Evolutionary conservation across 495 filamentous ascomycete species (phyloP).

Genomic region (Pyrenopolyporus hunteri): DNA sequence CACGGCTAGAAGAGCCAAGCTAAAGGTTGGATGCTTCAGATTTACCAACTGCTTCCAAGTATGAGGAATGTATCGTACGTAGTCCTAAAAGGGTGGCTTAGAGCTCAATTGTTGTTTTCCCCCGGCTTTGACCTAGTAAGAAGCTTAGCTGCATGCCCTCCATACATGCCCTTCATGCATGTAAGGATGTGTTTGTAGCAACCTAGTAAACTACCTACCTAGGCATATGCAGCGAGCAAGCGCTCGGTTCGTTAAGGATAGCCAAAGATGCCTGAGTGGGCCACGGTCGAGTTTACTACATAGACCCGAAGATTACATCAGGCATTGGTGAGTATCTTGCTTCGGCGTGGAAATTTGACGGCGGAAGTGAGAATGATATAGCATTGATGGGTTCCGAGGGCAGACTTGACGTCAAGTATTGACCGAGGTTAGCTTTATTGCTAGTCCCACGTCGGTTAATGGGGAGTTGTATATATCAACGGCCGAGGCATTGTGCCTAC

Average conservation of each 20-base stretch:
- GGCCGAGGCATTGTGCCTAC: neutral
- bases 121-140: constrained; percentile 8
- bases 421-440: no score
- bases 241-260: neutral
- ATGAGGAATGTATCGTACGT: neutral
- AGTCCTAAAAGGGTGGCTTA: neutral
- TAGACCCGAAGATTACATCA: neutral
- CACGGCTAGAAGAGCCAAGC: neutral
- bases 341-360: neutral
- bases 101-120: neutral
- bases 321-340: neutral
- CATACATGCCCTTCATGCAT: constrained; percentile 6
- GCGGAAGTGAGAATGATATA: no score
- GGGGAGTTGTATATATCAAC: no score
- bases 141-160: constrained; percentile 14
- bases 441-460: no score
- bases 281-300: no score
- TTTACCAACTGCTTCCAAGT: neutral
- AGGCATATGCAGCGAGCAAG: neutral
- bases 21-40: neutral
- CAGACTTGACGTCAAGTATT: no score
- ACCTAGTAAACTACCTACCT: no score
- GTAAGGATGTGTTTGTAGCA: constrained; percentile 6
- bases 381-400: no score
- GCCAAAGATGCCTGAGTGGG: no score